Conservation (phyloP, 1,139 yeast genomes). For the Waltiozyma sp. region DNA sequence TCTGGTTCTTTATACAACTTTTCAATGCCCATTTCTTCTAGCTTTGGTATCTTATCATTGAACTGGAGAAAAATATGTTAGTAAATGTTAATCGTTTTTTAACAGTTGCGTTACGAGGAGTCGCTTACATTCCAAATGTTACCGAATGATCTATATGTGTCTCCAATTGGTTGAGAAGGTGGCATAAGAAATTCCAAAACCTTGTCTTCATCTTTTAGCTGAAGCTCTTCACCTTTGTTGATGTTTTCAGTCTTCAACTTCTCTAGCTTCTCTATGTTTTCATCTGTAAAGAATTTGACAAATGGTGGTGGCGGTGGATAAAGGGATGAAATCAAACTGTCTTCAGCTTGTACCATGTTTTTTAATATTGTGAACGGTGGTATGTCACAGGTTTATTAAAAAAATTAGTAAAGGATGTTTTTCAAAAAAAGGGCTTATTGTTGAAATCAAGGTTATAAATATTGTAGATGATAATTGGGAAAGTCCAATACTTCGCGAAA, state of each 20-base stretch:
- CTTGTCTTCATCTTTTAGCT: constrained; percentile 14
- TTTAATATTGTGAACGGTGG: background rate
- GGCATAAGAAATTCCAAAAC: constrained; percentile 48
- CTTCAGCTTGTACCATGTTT: constrained; percentile 15
- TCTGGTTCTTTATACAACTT: constrained; percentile 41
- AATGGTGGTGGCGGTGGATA: constrained; percentile 86
- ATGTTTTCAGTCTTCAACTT: constrained; percentile 9
- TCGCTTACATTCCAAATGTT: constrained; percentile 54
- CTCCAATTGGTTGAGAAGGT: constrained; percentile 49
- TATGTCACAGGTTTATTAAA: background rate
- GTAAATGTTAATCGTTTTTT: background rate
- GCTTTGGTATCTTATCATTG: constrained; percentile 56
- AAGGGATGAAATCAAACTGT: constrained; percentile 39
- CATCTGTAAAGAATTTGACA: constrained; percentile 54
- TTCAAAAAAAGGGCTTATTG: no score
- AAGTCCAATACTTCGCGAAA: no score
- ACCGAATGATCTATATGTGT: constrained; percentile 70
- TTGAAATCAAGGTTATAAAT: no score
- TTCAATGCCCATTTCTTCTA: constrained; percentile 56
- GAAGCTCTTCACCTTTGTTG: constrained; percentile 3
- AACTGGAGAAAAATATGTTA: constrained; percentile 19
- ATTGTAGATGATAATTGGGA: no score
- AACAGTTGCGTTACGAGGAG: background rate
- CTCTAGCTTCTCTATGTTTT: constrained; percentile 31
- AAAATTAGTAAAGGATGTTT: no score